phyloP scores from a whole-genome alignment of 805 yeast species.

The Lipomyces chichibuensis region DNA sequence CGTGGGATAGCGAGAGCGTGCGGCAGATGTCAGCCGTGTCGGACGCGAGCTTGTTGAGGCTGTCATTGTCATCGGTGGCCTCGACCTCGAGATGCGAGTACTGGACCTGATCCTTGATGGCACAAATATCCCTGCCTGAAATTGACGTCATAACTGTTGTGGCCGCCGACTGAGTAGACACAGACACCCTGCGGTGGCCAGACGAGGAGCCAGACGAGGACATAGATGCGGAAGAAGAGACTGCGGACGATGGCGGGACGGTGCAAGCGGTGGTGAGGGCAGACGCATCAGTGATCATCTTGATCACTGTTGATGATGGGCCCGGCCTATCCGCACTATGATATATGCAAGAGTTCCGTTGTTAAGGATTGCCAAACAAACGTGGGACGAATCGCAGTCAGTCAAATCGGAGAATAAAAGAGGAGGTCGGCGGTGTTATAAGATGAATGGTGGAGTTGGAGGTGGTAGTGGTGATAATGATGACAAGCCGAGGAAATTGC shows the following conservation, averaged over 20 bases:
- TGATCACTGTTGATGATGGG: background rate
- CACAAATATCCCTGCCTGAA: background rate
- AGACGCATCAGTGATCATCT: background rate
- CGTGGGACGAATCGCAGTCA: too few relatives aligned
- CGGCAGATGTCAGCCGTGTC: conserved; percentile 3
- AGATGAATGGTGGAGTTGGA: too few relatives aligned
- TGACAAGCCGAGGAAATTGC: too few relatives aligned
- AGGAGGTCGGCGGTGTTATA: too few relatives aligned
- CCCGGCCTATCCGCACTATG: too few relatives aligned
- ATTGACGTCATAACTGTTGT: background rate
- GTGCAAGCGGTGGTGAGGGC: background rate
- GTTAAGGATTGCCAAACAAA: background rate
- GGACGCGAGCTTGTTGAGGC: background rate
- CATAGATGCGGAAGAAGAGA: conserved; percentile 1
- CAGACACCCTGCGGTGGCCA: conserved; percentile 2
- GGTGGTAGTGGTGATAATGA: too few relatives aligned
- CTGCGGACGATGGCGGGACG: background rate
- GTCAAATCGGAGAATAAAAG: too few relatives aligned
- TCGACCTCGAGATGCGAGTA: background rate
- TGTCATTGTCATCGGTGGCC: background rate
- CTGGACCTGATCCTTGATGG: background rate
- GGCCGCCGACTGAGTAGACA: background rate
- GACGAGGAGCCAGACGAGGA: background rate
- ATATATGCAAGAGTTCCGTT: background rate
- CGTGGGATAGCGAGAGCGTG: background rate